phyloP scores from a whole-genome alignment of 257 asterid genomes.

The Echium plantagineum region DNA sequence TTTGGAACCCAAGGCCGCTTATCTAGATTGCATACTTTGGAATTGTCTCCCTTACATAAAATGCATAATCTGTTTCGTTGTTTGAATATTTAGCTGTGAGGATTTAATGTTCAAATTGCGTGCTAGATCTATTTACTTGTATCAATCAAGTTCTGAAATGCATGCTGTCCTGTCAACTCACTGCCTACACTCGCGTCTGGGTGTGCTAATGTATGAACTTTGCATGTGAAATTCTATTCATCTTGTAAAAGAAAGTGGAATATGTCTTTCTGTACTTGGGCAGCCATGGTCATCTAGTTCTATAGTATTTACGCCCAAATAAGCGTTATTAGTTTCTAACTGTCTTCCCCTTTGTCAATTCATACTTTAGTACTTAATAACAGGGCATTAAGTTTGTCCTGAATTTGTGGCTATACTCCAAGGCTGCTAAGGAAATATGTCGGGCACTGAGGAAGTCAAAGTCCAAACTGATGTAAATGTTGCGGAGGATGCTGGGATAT shows the following conservation, averaged over 20 bases:
- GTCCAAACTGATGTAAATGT: constrained; percentile 39
- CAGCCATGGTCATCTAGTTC: not conserved
- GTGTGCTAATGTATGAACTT: not conserved
- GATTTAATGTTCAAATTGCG: not conserved
- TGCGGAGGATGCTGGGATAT: constrained; percentile 36
- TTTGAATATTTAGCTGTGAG: not conserved
- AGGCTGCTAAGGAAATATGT: constrained; percentile 40
- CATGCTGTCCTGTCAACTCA: no score
- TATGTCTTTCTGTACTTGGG: not conserved
- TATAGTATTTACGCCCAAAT: no score
- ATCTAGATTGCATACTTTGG: no score
- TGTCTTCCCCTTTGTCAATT: not conserved
- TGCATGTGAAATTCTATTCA: no score
- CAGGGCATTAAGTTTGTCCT: constrained; percentile 1
- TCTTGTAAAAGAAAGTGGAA: not conserved
- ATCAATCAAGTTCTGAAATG: not conserved
- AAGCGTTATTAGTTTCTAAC: not conserved
- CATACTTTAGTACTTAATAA: not conserved
- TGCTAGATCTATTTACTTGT: not conserved
- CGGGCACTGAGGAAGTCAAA: constrained; percentile 62
- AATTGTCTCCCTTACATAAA: no score
- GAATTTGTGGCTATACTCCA: constrained; percentile 19
- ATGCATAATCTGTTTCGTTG: no score
- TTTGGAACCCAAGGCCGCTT: no score
- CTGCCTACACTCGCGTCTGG: not conserved